Base-by-base conservation (phyloP, 129 eudicot species). In the Pittosporum tobira region DNA sequence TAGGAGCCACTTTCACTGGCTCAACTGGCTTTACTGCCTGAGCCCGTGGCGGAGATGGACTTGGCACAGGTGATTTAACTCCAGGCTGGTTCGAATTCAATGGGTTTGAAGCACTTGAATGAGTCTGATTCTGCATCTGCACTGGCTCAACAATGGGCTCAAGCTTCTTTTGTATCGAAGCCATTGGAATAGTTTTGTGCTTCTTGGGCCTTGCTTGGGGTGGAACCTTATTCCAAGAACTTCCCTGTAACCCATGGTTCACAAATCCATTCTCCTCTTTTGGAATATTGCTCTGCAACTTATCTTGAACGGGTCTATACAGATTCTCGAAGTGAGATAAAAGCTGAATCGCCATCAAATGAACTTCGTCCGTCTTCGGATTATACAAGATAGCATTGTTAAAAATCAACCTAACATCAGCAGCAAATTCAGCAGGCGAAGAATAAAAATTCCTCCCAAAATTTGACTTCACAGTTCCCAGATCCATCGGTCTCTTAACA, bases 401-500 rank as follows among this genome's bases (percentile, higher is more conserved):
- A 21, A 90, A 90, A 2, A 87, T 88, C 70, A 90, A 47, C 71
- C 89, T 65, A 1, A 90, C 87, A 61, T 90, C 97, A 0, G 79
- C 73, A 0, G 94, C 94, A 56, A 90, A 90, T 44, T 80, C 97
- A 30, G 48, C 26, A 6, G 87, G 87, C 13, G 70, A 50, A 2
- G 43, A 18, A 49, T 85, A 90, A 54, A 76, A 23, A 31, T 72
- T 70, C 69, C 67, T 75, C 0, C 65, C 52, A 11, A 90, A 65
- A 67, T 85, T 85, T 9, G 79, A 59, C 34, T 80, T 83, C 4
- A 90, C 88, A 12, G 97, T 85, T 3, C 97, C 97, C 25, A 90
- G 80, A 90, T 90, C 97, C 97, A 90, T 90, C 11, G 97, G 97
- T 21, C 77, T 46, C 75, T 80, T 85, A 11, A 90, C 74, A 64